These are phyloP conservation scores for Nymphaea thermarum DNA, from an alignment of 164 flowering plant genomes.

Conservation along the genomic window DNA sequence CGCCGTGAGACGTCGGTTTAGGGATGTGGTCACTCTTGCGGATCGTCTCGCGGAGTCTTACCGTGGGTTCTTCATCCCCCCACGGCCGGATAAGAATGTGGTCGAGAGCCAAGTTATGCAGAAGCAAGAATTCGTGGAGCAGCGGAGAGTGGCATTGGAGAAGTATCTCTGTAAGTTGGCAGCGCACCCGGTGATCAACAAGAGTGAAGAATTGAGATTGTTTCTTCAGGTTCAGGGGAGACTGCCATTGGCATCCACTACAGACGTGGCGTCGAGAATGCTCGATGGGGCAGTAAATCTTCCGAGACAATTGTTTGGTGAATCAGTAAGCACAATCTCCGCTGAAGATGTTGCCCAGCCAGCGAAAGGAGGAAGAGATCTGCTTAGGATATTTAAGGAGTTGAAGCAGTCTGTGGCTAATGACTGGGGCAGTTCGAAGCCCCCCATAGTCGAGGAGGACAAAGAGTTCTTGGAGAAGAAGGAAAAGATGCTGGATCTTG, in stretches of 20 bases:
- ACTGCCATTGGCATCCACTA: slow-evolving; percentile 53
- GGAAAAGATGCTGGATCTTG: slow-evolving; percentile 62
- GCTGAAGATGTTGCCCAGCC: slow-evolving; percentile 68
- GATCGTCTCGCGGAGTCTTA: slow-evolving; percentile 68
- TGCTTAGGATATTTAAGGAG: slow-evolving; percentile 78
- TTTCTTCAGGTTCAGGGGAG: slow-evolving; percentile 75
- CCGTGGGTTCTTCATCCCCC: slow-evolving; percentile 73
- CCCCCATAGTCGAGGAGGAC: slow-evolving; percentile 72
- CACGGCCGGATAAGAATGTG: slow-evolving; percentile 87
- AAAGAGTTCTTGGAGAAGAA: slow-evolving; percentile 86
- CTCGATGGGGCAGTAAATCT: slow-evolving; percentile 85
- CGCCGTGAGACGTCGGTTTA: slow-evolving; percentile 60
- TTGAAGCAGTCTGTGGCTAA: slow-evolving; percentile 76
- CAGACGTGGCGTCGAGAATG: slow-evolving; percentile 80
- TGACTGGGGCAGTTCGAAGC: slow-evolving; percentile 79
- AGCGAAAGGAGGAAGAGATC: slow-evolving; percentile 86
- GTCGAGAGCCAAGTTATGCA: slow-evolving; percentile 99
- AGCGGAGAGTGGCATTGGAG: slow-evolving; percentile 82
- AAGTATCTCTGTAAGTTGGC: slow-evolving; percentile 73
- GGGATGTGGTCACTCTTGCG: slow-evolving; percentile 67
- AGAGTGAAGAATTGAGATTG: slow-evolving; percentile 74
- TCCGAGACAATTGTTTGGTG: slow-evolving; percentile 83
- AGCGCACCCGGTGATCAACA: slow-evolving; percentile 62
- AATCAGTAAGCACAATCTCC: slow-evolving; percentile 25
- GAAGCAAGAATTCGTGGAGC: slow-evolving; percentile 95